Evolutionary conservation across 2,329 filamentous ascomycete genomes (phyloP), one percentile per base, ranked within the genome.

Genomic region (Xylariaceae sp.): DNA sequence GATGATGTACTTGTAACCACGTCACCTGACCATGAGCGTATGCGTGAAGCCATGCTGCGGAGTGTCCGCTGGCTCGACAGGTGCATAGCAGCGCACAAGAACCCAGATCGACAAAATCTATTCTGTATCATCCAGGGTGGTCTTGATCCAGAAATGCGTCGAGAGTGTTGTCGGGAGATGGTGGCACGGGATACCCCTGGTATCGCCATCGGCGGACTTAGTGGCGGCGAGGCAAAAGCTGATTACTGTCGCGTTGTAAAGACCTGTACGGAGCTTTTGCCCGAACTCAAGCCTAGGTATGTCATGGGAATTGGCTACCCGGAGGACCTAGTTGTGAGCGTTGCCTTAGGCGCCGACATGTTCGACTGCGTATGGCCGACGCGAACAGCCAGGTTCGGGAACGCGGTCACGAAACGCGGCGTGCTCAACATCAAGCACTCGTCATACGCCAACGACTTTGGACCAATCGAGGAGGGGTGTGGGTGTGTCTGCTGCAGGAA

Each of bases 351-450:
- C 3, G 93, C 93, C 37, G 93, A 98, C 66, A 98, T 98, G 93
- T 98, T 98, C 62, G 93, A 98, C 67, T 98, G 94, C 60, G 93
- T 98, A 6, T 98, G 93, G 93, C 94, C 93, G 1, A 97, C 93
- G 4, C 77, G 93, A 40, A 98, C 93, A 28, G 93, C 93, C 60
- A 82, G 93, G 26, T 98, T 98, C 60, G 93, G 94, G 45, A 96
- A 96, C 60, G 93, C 91, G 29, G 79, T 98, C 44, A 96, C 91
- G 2, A 78, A 80, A 42, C 56, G 72, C 32, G 94, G 93, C 9
- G 79, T 88, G n/a, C 68, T 96, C 34, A 96, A 95, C 62, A 70
- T 98, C 35, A 83, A 87, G 47, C 83, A 91, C 60, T 78, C 83
- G 19, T 72, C 73, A 34, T 96, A 82, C 59, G 81, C 87, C 1